Conservation (phyloP, 208 protist genomes). For the Trypanosoma conorhini region DNA sequence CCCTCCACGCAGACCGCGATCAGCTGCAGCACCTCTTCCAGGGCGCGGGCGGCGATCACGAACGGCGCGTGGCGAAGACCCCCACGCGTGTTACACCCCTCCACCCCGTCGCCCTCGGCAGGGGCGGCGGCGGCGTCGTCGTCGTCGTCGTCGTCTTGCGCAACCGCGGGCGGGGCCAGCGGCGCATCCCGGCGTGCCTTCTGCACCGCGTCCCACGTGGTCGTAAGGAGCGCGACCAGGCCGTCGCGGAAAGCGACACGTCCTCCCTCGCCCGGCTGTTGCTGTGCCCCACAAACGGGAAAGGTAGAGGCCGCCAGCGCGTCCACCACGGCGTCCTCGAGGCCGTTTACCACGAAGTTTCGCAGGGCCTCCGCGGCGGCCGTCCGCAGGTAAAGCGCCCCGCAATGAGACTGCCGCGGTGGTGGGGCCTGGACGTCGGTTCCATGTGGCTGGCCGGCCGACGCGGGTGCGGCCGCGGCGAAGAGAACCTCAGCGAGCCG, state of each 20-base stretch:
- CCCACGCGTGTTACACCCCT: background rate
- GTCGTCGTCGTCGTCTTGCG: background rate
- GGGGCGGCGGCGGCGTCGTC: slow-evolving; percentile 3
- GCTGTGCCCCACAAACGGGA: slow-evolving; percentile 2
- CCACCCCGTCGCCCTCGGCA: background rate
- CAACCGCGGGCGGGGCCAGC: slow-evolving; percentile 1
- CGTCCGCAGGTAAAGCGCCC: slow-evolving; percentile 49
- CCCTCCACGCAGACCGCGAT: slow-evolving; percentile 49
- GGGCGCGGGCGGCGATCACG: slow-evolving; percentile 32
- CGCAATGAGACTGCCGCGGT: slow-evolving; percentile 29
- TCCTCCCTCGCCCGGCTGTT: slow-evolving; percentile 2
- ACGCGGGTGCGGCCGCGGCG: slow-evolving; percentile 15
- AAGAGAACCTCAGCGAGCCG: slow-evolving; percentile 55
- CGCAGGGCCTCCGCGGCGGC: slow-evolving; percentile 62
- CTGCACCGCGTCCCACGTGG: slow-evolving; percentile 39
- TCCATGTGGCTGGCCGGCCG: background rate
- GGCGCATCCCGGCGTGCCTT: slow-evolving; percentile 29
- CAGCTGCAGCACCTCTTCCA: slow-evolving; percentile 65
- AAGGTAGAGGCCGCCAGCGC: slow-evolving; percentile 24
- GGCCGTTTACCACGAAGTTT: slow-evolving; percentile 63
- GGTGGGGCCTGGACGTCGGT: background rate
- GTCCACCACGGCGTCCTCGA: slow-evolving; percentile 58
- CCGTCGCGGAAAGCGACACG: slow-evolving; percentile 29
- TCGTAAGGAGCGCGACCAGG: slow-evolving; percentile 31
- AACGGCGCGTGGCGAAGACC: slow-evolving; percentile 24